Conservation (phyloP, 371 early-diverging fungal genomes). For the Neoconidiobolus thromboides region DNA sequence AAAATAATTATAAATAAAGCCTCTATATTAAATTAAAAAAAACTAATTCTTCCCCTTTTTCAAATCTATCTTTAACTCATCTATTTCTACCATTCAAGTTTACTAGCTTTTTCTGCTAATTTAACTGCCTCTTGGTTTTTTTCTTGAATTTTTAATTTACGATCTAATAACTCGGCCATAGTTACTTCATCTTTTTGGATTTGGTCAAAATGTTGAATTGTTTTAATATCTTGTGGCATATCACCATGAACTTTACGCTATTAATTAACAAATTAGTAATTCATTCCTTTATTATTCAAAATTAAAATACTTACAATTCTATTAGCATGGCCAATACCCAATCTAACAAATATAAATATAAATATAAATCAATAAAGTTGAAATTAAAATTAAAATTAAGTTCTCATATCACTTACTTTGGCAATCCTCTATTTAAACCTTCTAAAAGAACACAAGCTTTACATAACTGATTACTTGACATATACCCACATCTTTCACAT, state of each 20-base stretch:
- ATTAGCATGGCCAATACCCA: background rate
- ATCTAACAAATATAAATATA: slow-evolving; percentile 8
- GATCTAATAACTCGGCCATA: background rate
- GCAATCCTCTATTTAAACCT: slow-evolving; percentile 76
- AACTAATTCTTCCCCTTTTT: too few species aligned
- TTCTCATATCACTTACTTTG: slow-evolving; percentile 21
- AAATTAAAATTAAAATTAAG: too few species aligned
- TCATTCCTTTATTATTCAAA: slow-evolving; percentile 19
- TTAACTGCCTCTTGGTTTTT: background rate
- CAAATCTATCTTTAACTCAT: too few species aligned
- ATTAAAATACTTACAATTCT: slow-evolving; percentile 18
- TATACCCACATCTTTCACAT: slow-evolving; percentile 88
- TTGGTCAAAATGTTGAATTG: slow-evolving; percentile 8
- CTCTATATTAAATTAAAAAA: too few species aligned
- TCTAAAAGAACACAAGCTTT: slow-evolving; percentile 90
- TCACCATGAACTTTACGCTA: slow-evolving; percentile 13
- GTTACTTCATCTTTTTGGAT: slow-evolving; percentile 4
- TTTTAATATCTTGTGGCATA: slow-evolving; percentile 8
- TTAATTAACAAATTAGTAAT: background rate
- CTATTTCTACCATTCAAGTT: too few species aligned
- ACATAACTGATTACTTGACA: slow-evolving; percentile 76
- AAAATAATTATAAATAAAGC: too few species aligned
- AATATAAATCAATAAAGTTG: background rate
- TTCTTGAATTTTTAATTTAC: background rate
- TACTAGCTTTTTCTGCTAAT: too few species aligned